A percentile compares a stretch with the other conserved stretches of the same genome.
These are phyloP conservation scores for Mucor lusitanicus DNA, from an alignment of 371 early-diverging fungal genomes.

Conservation along the genomic window DNA sequence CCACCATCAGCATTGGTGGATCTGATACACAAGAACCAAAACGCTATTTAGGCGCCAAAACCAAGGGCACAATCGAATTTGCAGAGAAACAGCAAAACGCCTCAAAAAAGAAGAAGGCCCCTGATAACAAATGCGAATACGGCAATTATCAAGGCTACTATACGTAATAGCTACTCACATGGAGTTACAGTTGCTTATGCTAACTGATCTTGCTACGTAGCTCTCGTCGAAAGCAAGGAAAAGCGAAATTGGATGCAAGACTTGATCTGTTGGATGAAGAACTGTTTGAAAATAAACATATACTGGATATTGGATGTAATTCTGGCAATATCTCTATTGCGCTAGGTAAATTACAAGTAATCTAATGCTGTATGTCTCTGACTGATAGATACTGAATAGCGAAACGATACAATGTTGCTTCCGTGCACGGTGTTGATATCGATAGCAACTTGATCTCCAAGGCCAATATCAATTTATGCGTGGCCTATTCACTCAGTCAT, in stretches of 20 bases:
- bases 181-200: background rate
- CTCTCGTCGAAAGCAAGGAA: slow-evolving; percentile 23
- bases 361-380: background rate
- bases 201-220: background rate
- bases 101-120: background rate
- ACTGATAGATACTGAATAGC: slow-evolving; percentile 30
- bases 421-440: slow-evolving; percentile 77
- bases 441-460: slow-evolving; percentile 68
- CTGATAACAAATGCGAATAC: slow-evolving; percentile 6
- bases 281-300: slow-evolving; percentile 59
- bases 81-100: background rate
- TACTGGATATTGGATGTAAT: slow-evolving; percentile 90
- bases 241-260: slow-evolving; percentile 57
- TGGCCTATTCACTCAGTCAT: slow-evolving; percentile 46
- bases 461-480: slow-evolving; percentile 54
- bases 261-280: slow-evolving; percentile 51
- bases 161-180: slow-evolving; percentile 1
- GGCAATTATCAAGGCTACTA: slow-evolving; percentile 38
- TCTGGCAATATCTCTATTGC: slow-evolving; percentile 69
- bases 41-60: background rate
- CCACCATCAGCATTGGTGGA: background rate
- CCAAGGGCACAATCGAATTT: slow-evolving; percentile 2
- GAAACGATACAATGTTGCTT: slow-evolving; percentile 38
- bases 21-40: background rate
- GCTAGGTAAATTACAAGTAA: slow-evolving; percentile 45